Evolutionary conservation across 257 asterid genomes (phyloP), one percentile per base, ranked within the genome.

Genomic region (Solanum gracilifrons): DNA sequence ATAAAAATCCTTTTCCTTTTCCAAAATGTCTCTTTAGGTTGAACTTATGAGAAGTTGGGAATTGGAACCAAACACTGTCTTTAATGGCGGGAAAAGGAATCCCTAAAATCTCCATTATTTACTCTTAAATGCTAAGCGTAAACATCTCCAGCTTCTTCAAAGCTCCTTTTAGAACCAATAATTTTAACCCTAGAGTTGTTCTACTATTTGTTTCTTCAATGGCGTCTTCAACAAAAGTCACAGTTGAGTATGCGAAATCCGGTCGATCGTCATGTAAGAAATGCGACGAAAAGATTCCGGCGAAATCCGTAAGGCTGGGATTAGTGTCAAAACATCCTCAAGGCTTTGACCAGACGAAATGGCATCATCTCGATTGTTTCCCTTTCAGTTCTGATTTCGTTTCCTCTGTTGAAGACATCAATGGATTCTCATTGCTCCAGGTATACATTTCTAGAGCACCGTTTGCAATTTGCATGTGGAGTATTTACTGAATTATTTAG

Each of bases 301-400:
- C 94, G 33, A 91, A 93, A 91, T 58, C 94, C 12, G 87, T 92
- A 89, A 91, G 99, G 88, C 85, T 97, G 88, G 99, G 99, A 68
- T 71, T 92, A 60, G 94, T 93, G 82, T 92, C 92, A 58, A 95
- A 93, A 89, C 98, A 93, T 86, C 92, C 98, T 25, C 92, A 97
- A 87, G 99, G 99, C 9, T 95, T 92, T 85, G 98, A 93, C 87
- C 90, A 88, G 93, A 94, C 99, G 43, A 95, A 97, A 85, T 96
- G 99, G 98, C 99, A 97, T 85, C 99, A 97, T 90, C 90, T 93
- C 89, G 87, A 88, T 43, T 97, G 99, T 91, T 93, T 94, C 75
- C 94, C 98, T 1, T 72, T 93, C 60, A 79, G 33, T 77, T 88
- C 95, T 69, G 88, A 64, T 33, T 86, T 93, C 3, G 75, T 89